A percentile compares a stretch with the other conserved stretches of the same genome.
Evolutionary conservation across 1,284 basidiomycete species (phyloP).

Genomic region (Xerocomus minutiporus): DNA sequence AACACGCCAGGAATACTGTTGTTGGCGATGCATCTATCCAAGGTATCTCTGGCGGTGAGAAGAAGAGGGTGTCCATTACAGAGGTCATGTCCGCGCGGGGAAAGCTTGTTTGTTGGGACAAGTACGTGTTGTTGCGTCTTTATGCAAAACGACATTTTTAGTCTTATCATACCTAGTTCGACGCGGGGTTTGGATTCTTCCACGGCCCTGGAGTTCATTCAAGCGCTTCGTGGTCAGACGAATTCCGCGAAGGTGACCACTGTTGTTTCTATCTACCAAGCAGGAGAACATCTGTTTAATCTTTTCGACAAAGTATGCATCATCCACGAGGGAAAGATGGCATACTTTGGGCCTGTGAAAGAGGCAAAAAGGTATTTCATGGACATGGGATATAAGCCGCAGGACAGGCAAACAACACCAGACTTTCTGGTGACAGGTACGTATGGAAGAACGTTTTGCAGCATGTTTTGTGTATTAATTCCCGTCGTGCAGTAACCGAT

Average conservation of each 20-base stretch:
- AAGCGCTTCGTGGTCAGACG: constrained; percentile 53
- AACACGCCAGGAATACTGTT: constrained; percentile 50
- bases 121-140: constrained; percentile 20
- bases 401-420: constrained; percentile 57
- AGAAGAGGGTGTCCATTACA: constrained; percentile 62
- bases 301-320: constrained; percentile 68
- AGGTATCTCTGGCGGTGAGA: constrained; percentile 78
- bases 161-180: constrained; percentile 34
- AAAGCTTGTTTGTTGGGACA: constrained; percentile 51
- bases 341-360: constrained; percentile 61
- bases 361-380: constrained; percentile 64
- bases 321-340: constrained; percentile 66
- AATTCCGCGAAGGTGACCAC: constrained; percentile 50
- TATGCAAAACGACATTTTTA: not conserved
- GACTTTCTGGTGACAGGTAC: constrained; percentile 51
- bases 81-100: constrained; percentile 45
- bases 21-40: constrained; percentile 72
- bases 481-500: constrained; percentile 51
- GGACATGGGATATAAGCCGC: constrained; percentile 61
- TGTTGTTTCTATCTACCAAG: constrained; percentile 68
- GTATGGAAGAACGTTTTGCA: not conserved
- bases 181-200: constrained; percentile 70
- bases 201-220: constrained; percentile 63
- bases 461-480: constrained; percentile 36
- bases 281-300: constrained; percentile 47